A percentile compares a stretch with the other conserved stretches of the same genome.
Evolutionary conservation across 2,329 filamentous ascomycete genomes (phyloP).

Genomic region (Aspergillus sergii): DNA sequence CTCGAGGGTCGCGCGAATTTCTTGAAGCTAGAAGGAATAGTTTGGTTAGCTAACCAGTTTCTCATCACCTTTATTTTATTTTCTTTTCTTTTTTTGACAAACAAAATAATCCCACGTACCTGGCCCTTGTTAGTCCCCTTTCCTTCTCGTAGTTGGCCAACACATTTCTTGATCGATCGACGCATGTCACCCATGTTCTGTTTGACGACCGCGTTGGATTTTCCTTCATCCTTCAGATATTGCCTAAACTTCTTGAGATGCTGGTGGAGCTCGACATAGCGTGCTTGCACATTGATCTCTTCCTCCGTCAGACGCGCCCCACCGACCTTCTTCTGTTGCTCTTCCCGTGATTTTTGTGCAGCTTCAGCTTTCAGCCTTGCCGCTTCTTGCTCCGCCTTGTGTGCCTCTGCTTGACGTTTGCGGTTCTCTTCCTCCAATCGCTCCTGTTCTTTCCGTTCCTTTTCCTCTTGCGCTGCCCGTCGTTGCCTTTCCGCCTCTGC

Average conservation of each 20-base stretch:
- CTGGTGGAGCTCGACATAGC: constrained; percentile 63
- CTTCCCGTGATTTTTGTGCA: constrained; percentile 30
- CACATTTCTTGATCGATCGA: constrained; percentile 68
- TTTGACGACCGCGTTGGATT: constrained; percentile 62
- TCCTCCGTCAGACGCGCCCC: constrained; percentile 33
- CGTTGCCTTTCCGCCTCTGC: constrained; percentile 41
- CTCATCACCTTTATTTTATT: too few relatives aligned
- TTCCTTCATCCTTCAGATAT: constrained; percentile 57
- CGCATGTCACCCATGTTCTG: constrained; percentile 70
- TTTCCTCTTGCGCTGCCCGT: constrained; percentile 38
- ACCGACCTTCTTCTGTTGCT: constrained; percentile 33
- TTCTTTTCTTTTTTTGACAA: neutral
- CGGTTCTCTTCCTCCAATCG: constrained; percentile 30
- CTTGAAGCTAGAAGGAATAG: constrained; percentile 29
- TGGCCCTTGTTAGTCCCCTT: constrained; percentile 63
- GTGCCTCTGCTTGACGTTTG: constrained; percentile 19
- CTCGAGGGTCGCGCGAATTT: constrained; percentile 57
- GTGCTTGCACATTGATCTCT: constrained; percentile 47
- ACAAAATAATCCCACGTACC: constrained; percentile 42
- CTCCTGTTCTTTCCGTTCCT: constrained; percentile 36
- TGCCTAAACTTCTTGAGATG: constrained; percentile 65
- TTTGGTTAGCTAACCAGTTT: constrained; percentile 11
- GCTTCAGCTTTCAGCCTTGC: neutral
- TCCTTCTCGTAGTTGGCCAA: constrained; percentile 70
- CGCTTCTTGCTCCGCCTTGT: constrained; percentile 8